Percentiles rank a stretch among this genome's conserved stretches.
Conservation (phyloP, 2,329 filamentous ascomycete species). For the Tolypocladium ophioglossoides region DNA sequence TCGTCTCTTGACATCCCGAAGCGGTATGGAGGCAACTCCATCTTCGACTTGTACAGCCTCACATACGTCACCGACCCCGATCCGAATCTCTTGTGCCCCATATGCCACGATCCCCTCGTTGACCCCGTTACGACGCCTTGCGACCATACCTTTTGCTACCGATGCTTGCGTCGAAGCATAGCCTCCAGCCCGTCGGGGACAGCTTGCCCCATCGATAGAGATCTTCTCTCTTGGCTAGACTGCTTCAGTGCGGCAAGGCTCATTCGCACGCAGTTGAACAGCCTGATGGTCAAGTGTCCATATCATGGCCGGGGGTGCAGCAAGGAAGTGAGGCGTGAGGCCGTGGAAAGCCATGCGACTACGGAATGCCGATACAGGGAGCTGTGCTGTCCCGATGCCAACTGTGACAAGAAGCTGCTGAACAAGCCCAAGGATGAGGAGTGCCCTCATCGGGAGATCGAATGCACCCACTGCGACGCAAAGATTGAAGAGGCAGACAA, state of each 20-base stretch:
- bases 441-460: slow-evolving; percentile 42
- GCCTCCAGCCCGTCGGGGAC: slow-evolving; percentile 27
- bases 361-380: slow-evolving; percentile 45
- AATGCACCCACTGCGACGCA: slow-evolving; percentile 44
- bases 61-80: slow-evolving; percentile 33
- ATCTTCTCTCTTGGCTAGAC: slow-evolving; percentile 25
- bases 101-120: slow-evolving; percentile 51
- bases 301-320: slow-evolving; percentile 40
- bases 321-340: slow-evolving; percentile 38
- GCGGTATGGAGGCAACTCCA: slow-evolving; percentile 23
- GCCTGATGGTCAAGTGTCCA: slow-evolving; percentile 47
- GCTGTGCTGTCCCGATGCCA: slow-evolving; percentile 42
- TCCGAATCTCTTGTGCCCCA: slow-evolving; percentile 38
- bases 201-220: slow-evolving; percentile 50
- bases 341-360: slow-evolving; percentile 44
- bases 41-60: slow-evolving; percentile 35
- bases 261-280: slow-evolving; percentile 50
- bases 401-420: slow-evolving; percentile 40
- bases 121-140: slow-evolving; percentile 51
- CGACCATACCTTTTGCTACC: slow-evolving; percentile 54
- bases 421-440: slow-evolving; percentile 38
- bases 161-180: slow-evolving; percentile 38
- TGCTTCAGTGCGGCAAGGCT: slow-evolving; percentile 33
- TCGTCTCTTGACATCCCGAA: slow-evolving; percentile 28
- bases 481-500: slow-evolving; percentile 33